A percentile compares a stretch with the other conserved stretches of the same genome.
These are phyloP conservation scores for Clavispora vitiphila DNA, from an alignment of 805 yeast genomes.

Conservation along the genomic window DNA sequence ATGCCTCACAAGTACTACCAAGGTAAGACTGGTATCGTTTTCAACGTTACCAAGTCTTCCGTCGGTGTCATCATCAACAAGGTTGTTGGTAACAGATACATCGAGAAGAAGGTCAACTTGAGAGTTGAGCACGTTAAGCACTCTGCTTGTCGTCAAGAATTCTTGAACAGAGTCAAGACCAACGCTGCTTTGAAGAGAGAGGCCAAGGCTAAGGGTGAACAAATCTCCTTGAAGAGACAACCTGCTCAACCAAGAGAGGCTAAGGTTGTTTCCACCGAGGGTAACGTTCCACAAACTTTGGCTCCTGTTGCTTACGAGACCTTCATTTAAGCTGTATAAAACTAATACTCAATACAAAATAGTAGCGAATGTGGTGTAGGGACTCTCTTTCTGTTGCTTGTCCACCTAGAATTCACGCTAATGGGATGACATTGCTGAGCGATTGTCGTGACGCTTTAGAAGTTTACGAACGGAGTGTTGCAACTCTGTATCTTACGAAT, in stretches of 20 bases:
- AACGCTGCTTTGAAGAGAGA: constrained; percentile 91
- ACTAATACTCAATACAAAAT: constrained; percentile 5
- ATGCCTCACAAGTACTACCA: constrained; percentile 99
- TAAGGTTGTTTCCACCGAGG: constrained; percentile 75
- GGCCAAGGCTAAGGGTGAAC: constrained; percentile 92
- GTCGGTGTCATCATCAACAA: constrained; percentile 98
- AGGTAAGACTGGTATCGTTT: constrained; percentile 99
- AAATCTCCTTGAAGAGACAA: constrained; percentile 93
- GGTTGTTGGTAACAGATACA: constrained; percentile 98
- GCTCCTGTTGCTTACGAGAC: constrained; percentile 99
- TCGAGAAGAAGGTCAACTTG: constrained; percentile 97
- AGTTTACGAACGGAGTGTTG: too few species aligned
- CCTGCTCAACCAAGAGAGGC: constrained; percentile 97
- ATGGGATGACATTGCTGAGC: too few species aligned
- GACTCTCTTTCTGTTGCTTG: too few species aligned
- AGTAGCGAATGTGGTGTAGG: too few species aligned
- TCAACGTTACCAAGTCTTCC: constrained; percentile 97
- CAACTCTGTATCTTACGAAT: too few species aligned
- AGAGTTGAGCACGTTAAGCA: constrained; percentile 99
- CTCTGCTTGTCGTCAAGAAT: constrained; percentile 99
- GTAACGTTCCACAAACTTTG: constrained; percentile 90
- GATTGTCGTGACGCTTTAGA: too few species aligned
- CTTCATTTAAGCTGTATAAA: constrained; percentile 66
- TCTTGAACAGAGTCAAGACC: constrained; percentile 95
- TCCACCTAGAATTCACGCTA: too few species aligned